Evolutionary conservation across 192 early-diverging fungal species (phyloP).

Genomic region (Rhizophlyctis rosea): DNA sequence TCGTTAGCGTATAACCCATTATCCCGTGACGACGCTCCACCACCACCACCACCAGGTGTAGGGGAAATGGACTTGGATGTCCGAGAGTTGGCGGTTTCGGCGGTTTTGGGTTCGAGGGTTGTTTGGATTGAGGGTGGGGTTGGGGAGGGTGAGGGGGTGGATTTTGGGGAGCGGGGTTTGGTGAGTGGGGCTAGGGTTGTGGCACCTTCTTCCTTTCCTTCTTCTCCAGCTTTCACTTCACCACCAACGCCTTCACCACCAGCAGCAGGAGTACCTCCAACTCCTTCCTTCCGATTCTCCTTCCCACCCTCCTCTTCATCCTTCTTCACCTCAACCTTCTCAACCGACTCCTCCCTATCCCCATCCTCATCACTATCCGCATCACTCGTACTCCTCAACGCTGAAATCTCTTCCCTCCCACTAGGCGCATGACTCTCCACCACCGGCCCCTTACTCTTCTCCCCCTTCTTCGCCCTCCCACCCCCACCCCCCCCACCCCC

Average conservation of each 20-base stretch:
- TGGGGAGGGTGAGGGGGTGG: background rate
- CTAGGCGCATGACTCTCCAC: too few species aligned
- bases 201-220: too few species aligned
- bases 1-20: too few species aligned
- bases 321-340: background rate
- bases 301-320: slow-evolving; percentile 2
- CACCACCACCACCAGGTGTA: background rate
- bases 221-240: too few species aligned
- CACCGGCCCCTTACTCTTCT: background rate
- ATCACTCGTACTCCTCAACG: slow-evolving; percentile 10
- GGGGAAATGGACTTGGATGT: too few species aligned
- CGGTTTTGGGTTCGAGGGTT: background rate
- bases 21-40: background rate
- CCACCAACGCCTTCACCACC: too few species aligned
- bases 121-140: background rate
- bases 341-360: background rate
- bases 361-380: slow-evolving; percentile 14
- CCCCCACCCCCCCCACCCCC: too few species aligned
- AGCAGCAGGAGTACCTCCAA: too few species aligned
- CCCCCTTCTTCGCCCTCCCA: background rate
- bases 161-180: background rate
- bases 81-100: too few species aligned
- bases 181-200: too few species aligned
- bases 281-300: background rate
- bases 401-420: slow-evolving; percentile 18